These are phyloP conservation scores for Ogataea kodamae DNA, from an alignment of 805 yeast genomes.

Conservation along the genomic window DNA sequence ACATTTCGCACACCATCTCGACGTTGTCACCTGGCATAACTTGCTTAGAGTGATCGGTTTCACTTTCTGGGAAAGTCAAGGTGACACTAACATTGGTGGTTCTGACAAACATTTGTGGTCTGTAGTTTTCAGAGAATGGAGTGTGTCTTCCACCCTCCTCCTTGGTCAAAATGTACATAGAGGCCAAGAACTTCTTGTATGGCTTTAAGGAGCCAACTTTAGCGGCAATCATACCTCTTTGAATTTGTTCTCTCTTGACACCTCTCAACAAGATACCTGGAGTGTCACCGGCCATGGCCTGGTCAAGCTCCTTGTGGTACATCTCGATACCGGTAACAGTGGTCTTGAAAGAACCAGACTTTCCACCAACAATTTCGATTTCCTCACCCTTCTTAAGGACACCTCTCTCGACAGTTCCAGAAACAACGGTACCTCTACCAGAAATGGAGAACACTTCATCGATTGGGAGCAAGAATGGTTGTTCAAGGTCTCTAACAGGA, in stretches of 20 bases:
- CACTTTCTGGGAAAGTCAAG: constrained; percentile 79
- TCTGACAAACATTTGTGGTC: constrained; percentile 96
- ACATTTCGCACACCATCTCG: constrained; percentile 89
- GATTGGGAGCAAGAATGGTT: constrained; percentile 94
- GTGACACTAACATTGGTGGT: constrained; percentile 93
- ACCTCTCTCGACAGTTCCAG: constrained; percentile 99
- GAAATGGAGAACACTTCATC: constrained; percentile 97
- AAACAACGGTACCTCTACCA: constrained; percentile 99
- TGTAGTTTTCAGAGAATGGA: constrained; percentile 94
- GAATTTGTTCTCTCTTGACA: constrained; percentile 93
- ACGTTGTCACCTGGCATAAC: constrained; percentile 98
- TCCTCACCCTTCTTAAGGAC: constrained; percentile 96
- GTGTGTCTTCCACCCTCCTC: constrained; percentile 99
- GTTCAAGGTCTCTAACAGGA: constrained; percentile 92
- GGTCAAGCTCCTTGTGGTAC: constrained; percentile 98
- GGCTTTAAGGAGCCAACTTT: constrained; percentile 91
- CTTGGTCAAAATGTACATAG: constrained; percentile 86
- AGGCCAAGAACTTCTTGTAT: constrained; percentile 90
- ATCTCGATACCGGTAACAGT: constrained; percentile 98
- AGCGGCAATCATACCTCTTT: constrained; percentile 96
- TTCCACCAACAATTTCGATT: constrained; percentile 92
- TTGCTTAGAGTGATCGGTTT: constrained; percentile 80
- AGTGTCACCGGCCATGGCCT: constrained; percentile 98
- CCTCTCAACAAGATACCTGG: constrained; percentile 98
- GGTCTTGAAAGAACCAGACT: constrained; percentile 72